Conservation (phyloP, 2,329 filamentous ascomycete species). For the Zymoseptoria passerinii region DNA sequence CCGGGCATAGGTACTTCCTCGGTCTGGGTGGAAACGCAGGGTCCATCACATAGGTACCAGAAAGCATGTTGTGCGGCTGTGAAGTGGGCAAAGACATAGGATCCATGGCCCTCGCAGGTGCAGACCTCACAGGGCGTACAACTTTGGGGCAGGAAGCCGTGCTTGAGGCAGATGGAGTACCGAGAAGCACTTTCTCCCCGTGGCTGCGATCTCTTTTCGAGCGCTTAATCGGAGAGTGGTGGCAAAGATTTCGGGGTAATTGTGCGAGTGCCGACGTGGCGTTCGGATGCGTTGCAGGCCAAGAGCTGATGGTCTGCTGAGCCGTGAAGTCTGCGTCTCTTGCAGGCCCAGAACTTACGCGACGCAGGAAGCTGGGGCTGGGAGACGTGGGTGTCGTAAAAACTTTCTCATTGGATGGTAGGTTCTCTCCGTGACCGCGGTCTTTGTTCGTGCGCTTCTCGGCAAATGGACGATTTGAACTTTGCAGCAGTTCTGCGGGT, state of each 20-base stretch:
- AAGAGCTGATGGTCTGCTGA: not conserved
- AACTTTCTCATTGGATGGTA: too few relatives aligned
- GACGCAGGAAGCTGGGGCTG: too few relatives aligned
- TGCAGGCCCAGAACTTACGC: too few relatives aligned
- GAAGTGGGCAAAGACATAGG: too few relatives aligned
- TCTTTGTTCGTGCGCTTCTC: too few relatives aligned
- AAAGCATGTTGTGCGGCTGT: not conserved
- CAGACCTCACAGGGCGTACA: not conserved
- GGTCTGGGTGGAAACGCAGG: not conserved
- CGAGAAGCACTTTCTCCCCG: not conserved
- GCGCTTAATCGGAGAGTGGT: not conserved
- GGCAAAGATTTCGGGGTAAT: not conserved
- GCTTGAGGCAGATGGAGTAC: not conserved
- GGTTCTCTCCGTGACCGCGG: too few relatives aligned
- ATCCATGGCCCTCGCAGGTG: not conserved
- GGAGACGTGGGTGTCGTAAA: too few relatives aligned
- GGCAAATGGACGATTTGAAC: too few relatives aligned
- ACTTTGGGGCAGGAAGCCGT: not conserved
- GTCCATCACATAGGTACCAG: not conserved
- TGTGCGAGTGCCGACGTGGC: not conserved
- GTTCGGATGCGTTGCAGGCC: not conserved
- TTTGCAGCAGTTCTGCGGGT: too few relatives aligned
- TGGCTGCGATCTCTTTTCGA: not conserved
- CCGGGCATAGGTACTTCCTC: not conserved
- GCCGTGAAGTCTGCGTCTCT: too few relatives aligned